A percentile compares a stretch with the other conserved stretches of the same genome.
These are phyloP conservation scores for Emericellopsis cladophorae DNA, from an alignment of 2,329 filamentous ascomycete genomes.

Conservation along the genomic window DNA sequence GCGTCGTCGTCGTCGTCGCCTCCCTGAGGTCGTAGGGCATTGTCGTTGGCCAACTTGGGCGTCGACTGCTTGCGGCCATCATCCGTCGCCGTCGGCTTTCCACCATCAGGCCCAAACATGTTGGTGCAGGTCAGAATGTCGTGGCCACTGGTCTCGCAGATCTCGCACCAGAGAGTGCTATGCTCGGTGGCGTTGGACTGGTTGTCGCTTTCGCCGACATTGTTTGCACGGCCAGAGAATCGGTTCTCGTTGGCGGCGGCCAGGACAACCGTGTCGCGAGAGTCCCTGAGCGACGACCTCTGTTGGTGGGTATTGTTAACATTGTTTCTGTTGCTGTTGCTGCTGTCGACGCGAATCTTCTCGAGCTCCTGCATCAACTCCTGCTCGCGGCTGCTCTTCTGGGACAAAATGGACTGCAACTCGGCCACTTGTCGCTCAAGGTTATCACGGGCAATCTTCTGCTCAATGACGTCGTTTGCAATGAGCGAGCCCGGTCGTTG, in stretches of 20 bases:
- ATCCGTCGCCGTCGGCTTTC: conserved; percentile 13
- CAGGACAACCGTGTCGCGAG: conserved; percentile 50
- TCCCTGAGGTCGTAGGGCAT: conserved; percentile 4
- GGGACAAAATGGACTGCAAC: conserved; percentile 59
- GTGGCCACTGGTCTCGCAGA: conserved; percentile 84
- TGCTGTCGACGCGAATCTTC: conserved; percentile 36
- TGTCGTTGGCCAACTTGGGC: background rate
- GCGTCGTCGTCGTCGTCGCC: conserved; percentile 27
- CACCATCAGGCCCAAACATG: conserved; percentile 53
- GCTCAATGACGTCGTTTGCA: conserved; percentile 15
- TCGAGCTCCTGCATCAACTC: conserved; percentile 78
- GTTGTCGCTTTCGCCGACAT: conserved; percentile 47
- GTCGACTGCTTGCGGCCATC: conserved; percentile 6
- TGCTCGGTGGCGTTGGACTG: conserved; percentile 61
- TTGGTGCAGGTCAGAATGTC: conserved; percentile 91
- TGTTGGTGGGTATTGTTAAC: conserved; percentile 11
- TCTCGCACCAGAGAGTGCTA: conserved; percentile 79
- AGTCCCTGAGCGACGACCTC: conserved; percentile 50
- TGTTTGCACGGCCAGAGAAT: conserved; percentile 31
- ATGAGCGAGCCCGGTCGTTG: conserved; percentile 17
- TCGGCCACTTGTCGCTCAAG: conserved; percentile 73
- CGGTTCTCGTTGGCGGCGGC: conserved; percentile 35
- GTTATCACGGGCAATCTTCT: conserved; percentile 37
- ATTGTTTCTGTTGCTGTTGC: conserved; percentile 4
- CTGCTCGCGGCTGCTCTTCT: conserved; percentile 63